Evolutionary conservation across 2,329 filamentous ascomycete species (phyloP).

Genomic region (Venturia effusa): DNA sequence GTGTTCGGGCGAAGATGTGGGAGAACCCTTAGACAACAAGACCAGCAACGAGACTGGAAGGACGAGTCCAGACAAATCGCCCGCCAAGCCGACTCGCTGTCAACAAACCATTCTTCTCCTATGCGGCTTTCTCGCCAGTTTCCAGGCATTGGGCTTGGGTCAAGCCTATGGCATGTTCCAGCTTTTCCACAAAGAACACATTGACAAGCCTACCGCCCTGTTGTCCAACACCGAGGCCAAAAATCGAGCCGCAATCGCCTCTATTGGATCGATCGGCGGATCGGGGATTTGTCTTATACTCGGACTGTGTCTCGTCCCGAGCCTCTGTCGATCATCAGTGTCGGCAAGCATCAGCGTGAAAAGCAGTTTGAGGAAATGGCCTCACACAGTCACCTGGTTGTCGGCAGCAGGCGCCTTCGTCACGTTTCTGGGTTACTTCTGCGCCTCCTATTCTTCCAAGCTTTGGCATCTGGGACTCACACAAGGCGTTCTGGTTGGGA

Average conservation of each 20-base stretch:
- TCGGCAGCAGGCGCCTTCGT: neutral
- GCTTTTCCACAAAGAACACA: neutral
- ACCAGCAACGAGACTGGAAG: neutral
- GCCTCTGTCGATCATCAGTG: neutral
- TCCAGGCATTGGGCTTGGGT: neutral
- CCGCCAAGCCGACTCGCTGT: neutral
- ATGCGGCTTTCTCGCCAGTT: neutral
- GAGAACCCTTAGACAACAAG: neutral
- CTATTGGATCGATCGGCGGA: neutral
- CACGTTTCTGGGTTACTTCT: neutral
- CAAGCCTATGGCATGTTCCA: slow-evolving; percentile 3
- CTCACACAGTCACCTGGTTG: neutral
- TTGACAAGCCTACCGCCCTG: neutral
- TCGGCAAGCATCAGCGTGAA: neutral
- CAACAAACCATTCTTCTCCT: neutral
- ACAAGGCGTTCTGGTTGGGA: slow-evolving; percentile 29
- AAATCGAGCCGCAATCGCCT: neutral
- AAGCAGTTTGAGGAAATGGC: neutral
- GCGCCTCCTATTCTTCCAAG: neutral
- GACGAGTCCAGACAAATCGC: neutral
- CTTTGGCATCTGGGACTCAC: slow-evolving; percentile 14
- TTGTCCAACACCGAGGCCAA: neutral
- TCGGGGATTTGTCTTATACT: neutral
- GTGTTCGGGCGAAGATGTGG: neutral
- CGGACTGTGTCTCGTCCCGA: neutral